Evolutionary conservation across 768 basidiomycete species (phyloP).

Genomic region (Candolleomyces efflorescens): DNA sequence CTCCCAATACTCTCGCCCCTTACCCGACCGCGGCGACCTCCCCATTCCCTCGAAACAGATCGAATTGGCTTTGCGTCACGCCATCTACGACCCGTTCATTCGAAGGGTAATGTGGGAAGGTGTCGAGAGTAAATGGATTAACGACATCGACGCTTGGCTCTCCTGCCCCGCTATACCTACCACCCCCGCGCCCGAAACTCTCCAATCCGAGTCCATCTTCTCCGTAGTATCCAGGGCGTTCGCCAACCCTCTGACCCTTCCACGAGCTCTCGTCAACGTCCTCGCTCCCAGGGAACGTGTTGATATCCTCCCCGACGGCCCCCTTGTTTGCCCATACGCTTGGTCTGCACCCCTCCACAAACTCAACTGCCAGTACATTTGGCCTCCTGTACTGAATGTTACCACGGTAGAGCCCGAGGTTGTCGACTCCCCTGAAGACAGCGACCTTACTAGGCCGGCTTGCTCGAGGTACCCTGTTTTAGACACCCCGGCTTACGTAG

Average conservation of each 20-base stretch:
- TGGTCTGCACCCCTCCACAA: slow-evolving; percentile 73
- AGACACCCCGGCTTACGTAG: slow-evolving; percentile 3
- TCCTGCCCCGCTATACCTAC: slow-evolving; percentile 5
- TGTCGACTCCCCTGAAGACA: too few relatives aligned
- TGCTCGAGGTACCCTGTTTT: neutral
- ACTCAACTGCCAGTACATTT: slow-evolving; percentile 80
- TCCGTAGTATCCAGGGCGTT: neutral
- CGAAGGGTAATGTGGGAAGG: slow-evolving; percentile 21
- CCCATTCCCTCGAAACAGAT: neutral
- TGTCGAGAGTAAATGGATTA: slow-evolving; percentile 1
- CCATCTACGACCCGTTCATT: slow-evolving; percentile 85
- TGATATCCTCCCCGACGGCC: slow-evolving; percentile 20
- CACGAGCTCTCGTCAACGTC: neutral
- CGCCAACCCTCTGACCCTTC: neutral
- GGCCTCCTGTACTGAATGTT: slow-evolving; percentile 50
- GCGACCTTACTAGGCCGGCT: neutral
- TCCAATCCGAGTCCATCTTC: neutral
- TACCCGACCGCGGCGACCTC: slow-evolving; percentile 50
- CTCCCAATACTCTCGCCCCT: slow-evolving; percentile 69
- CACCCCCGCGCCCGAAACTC: neutral
- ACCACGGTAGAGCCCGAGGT: neutral
- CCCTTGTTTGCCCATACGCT: slow-evolving; percentile 63
- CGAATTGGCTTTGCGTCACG: slow-evolving; percentile 47
- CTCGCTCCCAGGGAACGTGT: slow-evolving; percentile 15
- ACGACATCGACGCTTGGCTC: neutral